Percentiles rank a stretch among this genome's conserved stretches.
Conservation (phyloP, 345 rosid genomes). For the Dovyalis caffra region DNA sequence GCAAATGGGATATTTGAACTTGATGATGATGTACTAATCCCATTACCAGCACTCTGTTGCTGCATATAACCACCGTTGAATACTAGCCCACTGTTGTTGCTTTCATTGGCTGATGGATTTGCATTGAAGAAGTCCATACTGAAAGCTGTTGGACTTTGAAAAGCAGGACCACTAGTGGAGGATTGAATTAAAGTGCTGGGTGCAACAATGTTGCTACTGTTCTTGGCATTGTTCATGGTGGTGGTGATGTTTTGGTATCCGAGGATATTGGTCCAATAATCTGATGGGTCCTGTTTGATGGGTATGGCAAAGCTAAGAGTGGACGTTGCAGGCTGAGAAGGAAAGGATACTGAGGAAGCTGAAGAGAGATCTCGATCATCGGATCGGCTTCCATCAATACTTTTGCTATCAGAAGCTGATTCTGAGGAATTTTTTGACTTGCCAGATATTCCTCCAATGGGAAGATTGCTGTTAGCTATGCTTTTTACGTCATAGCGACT, state of each 20-base stretch:
- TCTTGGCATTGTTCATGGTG: slow-evolving; percentile 14
- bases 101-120: slow-evolving; percentile 20
- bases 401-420: slow-evolving; percentile 44
- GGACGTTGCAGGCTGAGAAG: slow-evolving; percentile 31
- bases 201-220: neutral
- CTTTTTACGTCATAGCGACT: slow-evolving; percentile 90
- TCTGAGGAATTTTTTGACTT: slow-evolving; percentile 48
- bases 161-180: slow-evolving; percentile 7
- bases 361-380: slow-evolving; percentile 49
- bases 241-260: slow-evolving; percentile 19
- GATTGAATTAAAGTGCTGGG: slow-evolving; percentile 17
- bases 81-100: slow-evolving; percentile 17
- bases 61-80: slow-evolving; percentile 38
- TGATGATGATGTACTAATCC: neutral
- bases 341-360: slow-evolving; percentile 46
- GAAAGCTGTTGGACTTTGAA: slow-evolving; percentile 24
- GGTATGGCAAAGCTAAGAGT: slow-evolving; percentile 41
- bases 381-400: slow-evolving; percentile 33
- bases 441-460: slow-evolving; percentile 61
- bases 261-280: slow-evolving; percentile 61
- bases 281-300: slow-evolving; percentile 55
- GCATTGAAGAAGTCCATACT: slow-evolving; percentile 33
- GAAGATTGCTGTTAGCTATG: slow-evolving; percentile 78
- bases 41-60: slow-evolving; percentile 20
- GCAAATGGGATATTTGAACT: slow-evolving; percentile 42